Percentiles rank a stretch among this genome's conserved stretches.
Evolutionary conservation across 768 basidiomycete genomes (phyloP).

Genomic region (Boletus reticulatus): DNA sequence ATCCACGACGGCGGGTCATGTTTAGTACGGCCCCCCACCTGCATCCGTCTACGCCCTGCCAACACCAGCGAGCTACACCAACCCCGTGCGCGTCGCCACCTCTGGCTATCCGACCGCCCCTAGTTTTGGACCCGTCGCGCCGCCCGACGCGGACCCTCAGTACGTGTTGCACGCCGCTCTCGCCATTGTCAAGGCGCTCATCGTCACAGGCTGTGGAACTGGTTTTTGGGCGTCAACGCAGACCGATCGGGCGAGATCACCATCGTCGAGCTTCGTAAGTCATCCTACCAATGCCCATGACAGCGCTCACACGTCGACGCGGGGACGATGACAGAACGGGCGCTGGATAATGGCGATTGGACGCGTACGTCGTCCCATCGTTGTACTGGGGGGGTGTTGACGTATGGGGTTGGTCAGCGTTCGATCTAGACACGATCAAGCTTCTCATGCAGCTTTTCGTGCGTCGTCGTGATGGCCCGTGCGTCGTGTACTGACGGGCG

Average conservation of each 20-base stretch:
- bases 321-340: constrained; percentile 36
- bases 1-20: too few species aligned
- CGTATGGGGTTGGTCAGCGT: constrained; percentile 43
- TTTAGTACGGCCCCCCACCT: constrained; percentile 11
- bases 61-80: neutral
- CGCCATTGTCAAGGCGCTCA: neutral
- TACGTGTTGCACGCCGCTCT: constrained; percentile 33
- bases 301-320: neutral
- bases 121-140: neutral
- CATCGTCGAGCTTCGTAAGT: constrained; percentile 64
- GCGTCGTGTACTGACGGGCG: neutral
- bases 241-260: constrained; percentile 69
- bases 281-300: too few species aligned
- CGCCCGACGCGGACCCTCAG: constrained; percentile 73
- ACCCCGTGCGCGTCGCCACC: neutral
- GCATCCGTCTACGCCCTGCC: constrained; percentile 5
- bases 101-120: neutral
- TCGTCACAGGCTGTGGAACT: constrained; percentile 49
- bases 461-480: constrained; percentile 17
- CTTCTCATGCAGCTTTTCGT: constrained; percentile 81
- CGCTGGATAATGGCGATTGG: constrained; percentile 67
- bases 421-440: constrained; percentile 86
- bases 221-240: constrained; percentile 69
- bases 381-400: neutral
- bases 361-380: constrained; percentile 48